A percentile compares a stretch with the other conserved stretches of the same genome.
phyloP scores from a whole-genome alignment of 108 stramenopile genomes.

The Schizochytrium sp. region DNA sequence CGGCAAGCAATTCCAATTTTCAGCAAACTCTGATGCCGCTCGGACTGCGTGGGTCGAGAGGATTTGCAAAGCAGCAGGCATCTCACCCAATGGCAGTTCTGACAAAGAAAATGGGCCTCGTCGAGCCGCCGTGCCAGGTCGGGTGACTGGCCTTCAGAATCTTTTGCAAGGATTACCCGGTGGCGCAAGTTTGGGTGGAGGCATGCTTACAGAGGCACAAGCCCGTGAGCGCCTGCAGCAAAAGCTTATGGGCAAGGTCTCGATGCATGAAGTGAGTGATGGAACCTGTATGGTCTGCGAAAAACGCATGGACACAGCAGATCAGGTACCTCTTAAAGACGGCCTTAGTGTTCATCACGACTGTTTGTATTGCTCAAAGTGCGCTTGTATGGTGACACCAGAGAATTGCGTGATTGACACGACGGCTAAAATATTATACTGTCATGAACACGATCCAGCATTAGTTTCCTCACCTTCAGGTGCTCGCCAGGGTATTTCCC shows the following conservation, averaged over 20 bases:
- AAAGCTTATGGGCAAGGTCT: slow-evolving; percentile 15
- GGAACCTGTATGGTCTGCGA: slow-evolving; percentile 31
- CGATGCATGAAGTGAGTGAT: background rate
- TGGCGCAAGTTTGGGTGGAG: slow-evolving; percentile 4
- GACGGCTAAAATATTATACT: background rate
- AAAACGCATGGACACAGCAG: background rate
- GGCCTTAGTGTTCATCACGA: background rate
- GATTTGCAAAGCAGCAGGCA: background rate
- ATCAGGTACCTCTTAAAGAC: background rate
- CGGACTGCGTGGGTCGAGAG: slow-evolving; percentile 6
- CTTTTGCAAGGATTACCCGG: slow-evolving; percentile 36
- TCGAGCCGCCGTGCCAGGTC: background rate
- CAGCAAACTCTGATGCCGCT: background rate
- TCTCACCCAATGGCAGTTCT: background rate
- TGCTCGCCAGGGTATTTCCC: background rate
- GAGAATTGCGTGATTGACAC: background rate
- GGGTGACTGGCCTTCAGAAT: slow-evolving; percentile 25
- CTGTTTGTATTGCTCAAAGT: slow-evolving; percentile 49
- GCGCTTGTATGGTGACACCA: background rate
- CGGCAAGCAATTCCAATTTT: background rate
- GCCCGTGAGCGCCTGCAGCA: slow-evolving; percentile 16
- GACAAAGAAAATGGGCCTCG: slow-evolving; percentile 1
- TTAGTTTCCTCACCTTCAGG: background rate
- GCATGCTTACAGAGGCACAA: slow-evolving; percentile 23
- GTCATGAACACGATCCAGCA: slow-evolving; percentile 12